These are phyloP conservation scores for Leersia perrieri DNA, from an alignment of 176 grass and related monocot genomes.

Conservation along the genomic window DNA sequence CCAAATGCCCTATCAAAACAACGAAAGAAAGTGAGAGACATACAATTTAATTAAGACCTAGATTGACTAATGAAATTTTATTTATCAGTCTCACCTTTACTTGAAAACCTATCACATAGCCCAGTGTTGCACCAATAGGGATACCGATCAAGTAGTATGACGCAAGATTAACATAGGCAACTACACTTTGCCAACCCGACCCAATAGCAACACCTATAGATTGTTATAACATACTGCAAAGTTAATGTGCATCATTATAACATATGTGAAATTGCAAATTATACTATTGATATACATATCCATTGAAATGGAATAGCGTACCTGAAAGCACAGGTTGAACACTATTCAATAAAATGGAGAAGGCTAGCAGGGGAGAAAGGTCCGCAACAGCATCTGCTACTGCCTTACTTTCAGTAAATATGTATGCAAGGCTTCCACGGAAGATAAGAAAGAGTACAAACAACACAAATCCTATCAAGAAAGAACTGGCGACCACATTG, in stretches of 20 bases:
- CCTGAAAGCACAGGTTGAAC: constrained; percentile 89
- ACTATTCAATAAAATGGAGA: constrained; percentile 88
- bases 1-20: constrained; percentile 75
- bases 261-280: too few species aligned
- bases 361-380: constrained; percentile 70
- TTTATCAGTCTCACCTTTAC: constrained; percentile 46
- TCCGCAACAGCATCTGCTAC: constrained; percentile 58
- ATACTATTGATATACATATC: too few species aligned
- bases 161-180: constrained; percentile 84
- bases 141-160: constrained; percentile 84
- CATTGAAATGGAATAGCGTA: constrained; percentile 6
- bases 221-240: not conserved
- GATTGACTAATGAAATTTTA: not conserved
- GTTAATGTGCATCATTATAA: too few species aligned
- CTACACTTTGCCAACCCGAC: constrained; percentile 64
- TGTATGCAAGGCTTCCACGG: constrained; percentile 47
- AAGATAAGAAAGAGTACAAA: constrained; percentile 55
- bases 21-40: not conserved
- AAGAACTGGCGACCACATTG: constrained; percentile 49
- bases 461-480: constrained; percentile 38
- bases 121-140: constrained; percentile 66
- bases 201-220: constrained; percentile 71
- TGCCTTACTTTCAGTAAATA: constrained; percentile 6
- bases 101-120: constrained; percentile 53
- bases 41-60: not conserved